Evolutionary conservation across 352 stramenopile genomes (phyloP), one percentile per base, ranked within the genome.

Genomic region (Pythium aristosporum): DNA sequence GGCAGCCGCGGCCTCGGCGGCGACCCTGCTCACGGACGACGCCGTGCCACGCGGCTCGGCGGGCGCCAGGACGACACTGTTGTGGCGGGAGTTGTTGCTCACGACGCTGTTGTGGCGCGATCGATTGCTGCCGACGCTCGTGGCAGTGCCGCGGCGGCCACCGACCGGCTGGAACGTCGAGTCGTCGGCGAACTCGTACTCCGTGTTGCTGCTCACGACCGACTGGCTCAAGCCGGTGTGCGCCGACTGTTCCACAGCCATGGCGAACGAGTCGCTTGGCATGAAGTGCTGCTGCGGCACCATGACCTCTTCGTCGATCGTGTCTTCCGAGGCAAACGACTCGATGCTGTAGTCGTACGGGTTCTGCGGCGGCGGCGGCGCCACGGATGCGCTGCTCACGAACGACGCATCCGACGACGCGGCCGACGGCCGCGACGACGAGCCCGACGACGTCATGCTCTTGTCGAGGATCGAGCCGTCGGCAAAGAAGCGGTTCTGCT

Each of bases 121-220:
- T 25, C 46, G 44, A 32, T 25, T 52, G 54, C 57, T 47, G 44
- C 32, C 30, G 21, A 51, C 53, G 39, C 21, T 50, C 39, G 37
- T 51, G 39, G 16, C 43, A 42, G 43, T 41, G 7, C 34, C 23
- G 13, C 57, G 43, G 2, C 36, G 50, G 0, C 41, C 44, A 0
- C 41, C 25, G 5, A 65, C 58, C 10, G 58, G 48, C 37, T 62
- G 53, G 46, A 68, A 68, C 21, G 52, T 44, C 47, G 57, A 57
- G 61, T 68, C 61, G 13, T 68, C 61, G 44, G 51, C 42, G 25
- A 68, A 68, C 46, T 68, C 61, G 53, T 58, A 68, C 53, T 68
- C 61, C 61, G 62, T 68, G 61, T 68, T 68, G 61, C 61, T 68
- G 61, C 61, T 68, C 43, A 56, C 53, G 34, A 68, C 44, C 21